These are phyloP conservation scores for Phytophthora tentaculata DNA, from an alignment of 352 stramenopile species.

Conservation along the genomic window DNA sequence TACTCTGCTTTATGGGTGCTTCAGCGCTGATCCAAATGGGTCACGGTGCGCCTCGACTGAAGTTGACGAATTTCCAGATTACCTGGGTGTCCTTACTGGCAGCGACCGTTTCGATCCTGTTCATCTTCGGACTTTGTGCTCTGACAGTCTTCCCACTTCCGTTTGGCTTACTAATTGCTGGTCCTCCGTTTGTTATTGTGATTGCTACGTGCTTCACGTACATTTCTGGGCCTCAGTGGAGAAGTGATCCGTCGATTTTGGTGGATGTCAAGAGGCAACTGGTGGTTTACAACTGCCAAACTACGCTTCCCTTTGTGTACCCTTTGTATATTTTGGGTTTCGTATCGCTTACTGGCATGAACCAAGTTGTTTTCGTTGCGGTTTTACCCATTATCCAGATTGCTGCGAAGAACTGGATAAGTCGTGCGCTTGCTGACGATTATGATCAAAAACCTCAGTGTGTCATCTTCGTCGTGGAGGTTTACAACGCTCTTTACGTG, in stretches of 20 bases:
- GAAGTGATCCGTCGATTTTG: slow-evolving; percentile 11
- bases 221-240: slow-evolving; percentile 21
- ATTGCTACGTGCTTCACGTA: slow-evolving; percentile 18
- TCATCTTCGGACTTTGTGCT: slow-evolving; percentile 15
- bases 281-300: slow-evolving; percentile 22
- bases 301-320: slow-evolving; percentile 42
- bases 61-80: slow-evolving; percentile 14
- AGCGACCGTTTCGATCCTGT: slow-evolving; percentile 15
- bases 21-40: slow-evolving; percentile 19
- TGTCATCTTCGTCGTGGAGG: slow-evolving; percentile 51
- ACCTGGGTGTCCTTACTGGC: slow-evolving; percentile 13
- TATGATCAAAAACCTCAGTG: slow-evolving; percentile 40
- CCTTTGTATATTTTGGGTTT: slow-evolving; percentile 51
- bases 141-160: slow-evolving; percentile 45
- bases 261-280: slow-evolving; percentile 27
- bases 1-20: slow-evolving; percentile 17
- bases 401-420: slow-evolving; percentile 37
- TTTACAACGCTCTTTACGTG: slow-evolving; percentile 43
- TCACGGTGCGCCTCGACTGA: slow-evolving; percentile 17
- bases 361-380: slow-evolving; percentile 41
- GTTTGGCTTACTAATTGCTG: slow-evolving; percentile 42
- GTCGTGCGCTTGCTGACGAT: slow-evolving; percentile 22
- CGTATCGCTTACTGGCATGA: slow-evolving; percentile 16
- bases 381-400: slow-evolving; percentile 39
- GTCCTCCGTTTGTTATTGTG: slow-evolving; percentile 16